phyloP scores from a whole-genome alignment of 2,329 filamentous ascomycete species.

The Dendryphion nanum region DNA sequence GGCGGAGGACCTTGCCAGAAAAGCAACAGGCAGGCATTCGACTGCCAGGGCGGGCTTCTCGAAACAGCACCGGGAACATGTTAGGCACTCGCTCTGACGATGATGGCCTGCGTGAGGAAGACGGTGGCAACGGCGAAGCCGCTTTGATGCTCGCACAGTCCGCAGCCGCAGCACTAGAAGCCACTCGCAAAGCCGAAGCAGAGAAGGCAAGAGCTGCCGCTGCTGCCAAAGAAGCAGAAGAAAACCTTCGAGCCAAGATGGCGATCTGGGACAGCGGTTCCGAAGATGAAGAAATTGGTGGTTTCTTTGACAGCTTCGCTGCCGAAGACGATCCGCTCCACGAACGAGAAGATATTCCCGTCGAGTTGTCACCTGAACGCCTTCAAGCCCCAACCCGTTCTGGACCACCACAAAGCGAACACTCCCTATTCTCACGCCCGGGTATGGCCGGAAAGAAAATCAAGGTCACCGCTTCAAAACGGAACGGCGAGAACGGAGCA shows the following conservation, averaged over 20 bases:
- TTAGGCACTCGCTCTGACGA: too few relatives aligned
- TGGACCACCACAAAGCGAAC: slow-evolving; percentile 18
- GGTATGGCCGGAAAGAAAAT: slow-evolving; percentile 36
- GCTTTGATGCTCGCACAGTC: slow-evolving; percentile 20
- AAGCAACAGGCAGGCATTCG: slow-evolving; percentile 25
- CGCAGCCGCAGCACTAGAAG: slow-evolving; percentile 22
- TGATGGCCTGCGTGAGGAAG: slow-evolving; percentile 29
- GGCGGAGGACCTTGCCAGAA: slow-evolving; percentile 23
- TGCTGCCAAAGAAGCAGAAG: slow-evolving; percentile 30
- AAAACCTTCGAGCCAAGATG: slow-evolving; percentile 36
- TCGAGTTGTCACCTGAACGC: not conserved
- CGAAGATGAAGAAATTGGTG: slow-evolving; percentile 22
- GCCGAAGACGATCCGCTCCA: slow-evolving; percentile 16
- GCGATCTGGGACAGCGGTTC: slow-evolving; percentile 27
- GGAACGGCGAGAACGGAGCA: slow-evolving; percentile 7
- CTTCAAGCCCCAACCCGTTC: slow-evolving; percentile 6
- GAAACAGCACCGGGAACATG: slow-evolving; percentile 27
- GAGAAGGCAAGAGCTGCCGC: slow-evolving; percentile 17
- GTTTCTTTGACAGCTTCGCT: slow-evolving; percentile 25
- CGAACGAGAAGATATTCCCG: slow-evolving; percentile 5
- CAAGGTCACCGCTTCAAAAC: slow-evolving; percentile 31
- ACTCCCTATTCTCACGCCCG: slow-evolving; percentile 27
- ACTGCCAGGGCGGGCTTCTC: slow-evolving; percentile 21
- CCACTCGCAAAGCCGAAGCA: slow-evolving; percentile 10
- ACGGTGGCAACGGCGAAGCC: slow-evolving; percentile 23